These are phyloP conservation scores for Podospora anserina DNA, from an alignment of 495 filamentous ascomycete genomes.

Conservation along the genomic window DNA sequence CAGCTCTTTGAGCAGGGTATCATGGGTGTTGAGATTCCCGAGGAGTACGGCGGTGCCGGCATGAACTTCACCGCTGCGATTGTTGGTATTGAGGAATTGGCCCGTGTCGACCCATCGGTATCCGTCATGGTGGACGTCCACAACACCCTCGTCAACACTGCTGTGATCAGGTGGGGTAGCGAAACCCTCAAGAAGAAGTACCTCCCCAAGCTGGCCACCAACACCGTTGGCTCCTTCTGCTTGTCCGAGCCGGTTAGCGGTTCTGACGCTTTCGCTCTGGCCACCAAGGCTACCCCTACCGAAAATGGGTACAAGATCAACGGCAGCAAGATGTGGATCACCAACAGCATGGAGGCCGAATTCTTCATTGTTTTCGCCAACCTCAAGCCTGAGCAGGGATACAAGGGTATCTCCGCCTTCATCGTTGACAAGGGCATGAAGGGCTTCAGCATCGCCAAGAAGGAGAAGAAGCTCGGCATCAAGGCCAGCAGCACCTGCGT, in stretches of 20 bases:
- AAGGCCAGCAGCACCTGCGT: conserved; percentile 92
- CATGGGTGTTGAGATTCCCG: conserved; percentile 96
- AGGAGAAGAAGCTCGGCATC: conserved; percentile 99
- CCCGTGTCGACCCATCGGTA: conserved; percentile 89
- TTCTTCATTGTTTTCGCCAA: conserved; percentile 99
- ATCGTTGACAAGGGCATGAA: conserved; percentile 85
- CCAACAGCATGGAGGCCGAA: conserved; percentile 87
- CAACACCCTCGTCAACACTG: conserved; percentile 96
- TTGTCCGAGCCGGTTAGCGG: conserved; percentile 91
- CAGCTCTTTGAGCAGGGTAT: conserved; percentile 95
- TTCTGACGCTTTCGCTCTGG: conserved; percentile 92
- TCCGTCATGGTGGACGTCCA: conserved; percentile 93
- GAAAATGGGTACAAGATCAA: conserved; percentile 77
- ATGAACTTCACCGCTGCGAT: conserved; percentile 99
- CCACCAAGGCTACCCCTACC: conserved; percentile 77
- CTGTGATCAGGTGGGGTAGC: conserved; percentile 80
- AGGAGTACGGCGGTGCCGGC: conserved; percentile 91
- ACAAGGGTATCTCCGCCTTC: conserved; percentile 96
- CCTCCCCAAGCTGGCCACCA: conserved; percentile 81
- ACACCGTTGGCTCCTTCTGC: conserved; percentile 93
- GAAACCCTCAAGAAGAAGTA: conserved; percentile 73
- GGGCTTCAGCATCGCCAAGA: conserved; percentile 95
- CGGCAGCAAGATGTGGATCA: conserved; percentile 99
- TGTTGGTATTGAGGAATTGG: conserved; percentile 94
- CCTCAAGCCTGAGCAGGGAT: conserved; percentile 78